Percentiles rank a stretch among this genome's conserved stretches.
Conservation (phyloP, 345 rosid genomes). For the Murraya koenigii region DNA sequence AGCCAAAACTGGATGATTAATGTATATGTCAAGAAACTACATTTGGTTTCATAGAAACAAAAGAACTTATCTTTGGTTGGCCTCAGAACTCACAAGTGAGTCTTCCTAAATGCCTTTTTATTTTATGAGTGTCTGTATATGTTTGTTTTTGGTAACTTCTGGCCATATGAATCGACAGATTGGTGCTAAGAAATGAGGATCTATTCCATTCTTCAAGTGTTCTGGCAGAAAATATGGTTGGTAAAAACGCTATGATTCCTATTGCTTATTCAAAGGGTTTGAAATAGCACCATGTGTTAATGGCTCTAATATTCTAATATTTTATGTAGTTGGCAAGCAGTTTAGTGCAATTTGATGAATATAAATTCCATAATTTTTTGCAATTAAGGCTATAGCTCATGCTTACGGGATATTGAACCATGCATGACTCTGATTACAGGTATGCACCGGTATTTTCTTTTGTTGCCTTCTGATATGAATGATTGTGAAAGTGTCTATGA, state of each 20-base stretch:
- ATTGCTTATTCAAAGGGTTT: background rate
- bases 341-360: background rate
- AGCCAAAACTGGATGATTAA: slow-evolving; percentile 17
- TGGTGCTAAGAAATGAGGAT: background rate
- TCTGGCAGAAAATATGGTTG: background rate
- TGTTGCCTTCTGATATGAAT: background rate
- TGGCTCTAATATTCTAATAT: background rate
- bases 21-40: slow-evolving; percentile 7
- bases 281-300: background rate
- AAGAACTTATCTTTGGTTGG: background rate
- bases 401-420: background rate
- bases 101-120: background rate
- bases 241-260: background rate
- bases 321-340: background rate
- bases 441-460: background rate
- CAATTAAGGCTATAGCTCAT: background rate
- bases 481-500: background rate
- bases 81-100: background rate
- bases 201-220: background rate
- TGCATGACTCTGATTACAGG: slow-evolving; percentile 11
- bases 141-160: background rate
- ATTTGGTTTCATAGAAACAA: background rate
- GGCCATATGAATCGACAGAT: too few species aligned
- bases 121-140: background rate
- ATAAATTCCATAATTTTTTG: slow-evolving; percentile 7